These are phyloP conservation scores for Picea sitchensis DNA, from an alignment of 75 land plant species.

Conservation along the genomic window DNA sequence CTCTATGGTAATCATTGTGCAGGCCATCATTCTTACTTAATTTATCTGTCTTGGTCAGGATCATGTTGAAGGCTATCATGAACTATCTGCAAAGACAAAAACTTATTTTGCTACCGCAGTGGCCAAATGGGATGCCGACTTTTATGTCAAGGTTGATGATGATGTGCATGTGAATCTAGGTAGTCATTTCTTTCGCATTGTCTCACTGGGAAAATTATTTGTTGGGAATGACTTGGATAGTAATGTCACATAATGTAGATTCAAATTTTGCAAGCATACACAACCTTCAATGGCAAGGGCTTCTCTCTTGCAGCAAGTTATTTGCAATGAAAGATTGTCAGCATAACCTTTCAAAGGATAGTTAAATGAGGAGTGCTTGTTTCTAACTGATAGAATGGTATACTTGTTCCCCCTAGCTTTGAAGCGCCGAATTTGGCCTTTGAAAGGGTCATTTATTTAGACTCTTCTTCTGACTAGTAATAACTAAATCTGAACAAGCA, in stretches of 20 bases:
- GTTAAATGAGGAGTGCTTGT: background rate
- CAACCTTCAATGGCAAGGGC: background rate
- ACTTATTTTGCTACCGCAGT: slow-evolving; percentile 65
- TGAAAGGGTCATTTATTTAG: background rate
- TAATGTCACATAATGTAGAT: background rate
- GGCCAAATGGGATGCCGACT: slow-evolving; percentile 66
- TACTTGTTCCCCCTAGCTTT: background rate
- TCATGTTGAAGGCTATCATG: slow-evolving; percentile 70
- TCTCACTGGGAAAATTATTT: no score
- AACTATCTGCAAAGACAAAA: slow-evolving; percentile 68
- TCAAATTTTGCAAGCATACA: background rate
- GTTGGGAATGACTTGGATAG: no score
- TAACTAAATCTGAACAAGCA: background rate
- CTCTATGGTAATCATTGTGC: no score
- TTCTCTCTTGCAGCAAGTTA: background rate
- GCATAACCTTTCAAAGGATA: background rate
- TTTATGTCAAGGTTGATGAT: slow-evolving; percentile 58
- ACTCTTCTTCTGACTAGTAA: background rate
- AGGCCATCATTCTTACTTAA: no score
- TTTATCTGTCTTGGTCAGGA: slow-evolving; percentile 41
- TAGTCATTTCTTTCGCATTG: slow-evolving; percentile 3
- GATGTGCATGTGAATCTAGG: slow-evolving; percentile 61
- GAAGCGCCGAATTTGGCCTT: background rate
- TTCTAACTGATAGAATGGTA: background rate
- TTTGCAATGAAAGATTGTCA: background rate